Base-by-base conservation (phyloP, 768 basidiomycete species). In the Coprinopsis cinerea region DNA sequence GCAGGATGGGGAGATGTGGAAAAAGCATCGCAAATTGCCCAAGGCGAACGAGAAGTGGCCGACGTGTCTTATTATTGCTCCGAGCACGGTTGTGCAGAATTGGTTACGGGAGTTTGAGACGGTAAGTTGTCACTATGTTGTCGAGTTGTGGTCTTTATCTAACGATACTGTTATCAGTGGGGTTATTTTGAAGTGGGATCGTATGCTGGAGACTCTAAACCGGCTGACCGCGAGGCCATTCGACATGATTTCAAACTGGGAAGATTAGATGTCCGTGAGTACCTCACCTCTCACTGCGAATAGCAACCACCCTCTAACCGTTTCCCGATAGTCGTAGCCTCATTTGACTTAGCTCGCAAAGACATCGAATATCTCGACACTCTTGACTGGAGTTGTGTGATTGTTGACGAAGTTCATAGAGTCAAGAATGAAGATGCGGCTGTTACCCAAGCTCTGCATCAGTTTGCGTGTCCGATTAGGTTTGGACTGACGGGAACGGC, bases 81-180 rank as follows among this genome's bases (percentile, higher is more conserved):
- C 95, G 0, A 81, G 81, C 28, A 83, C 84, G 2, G 86, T 99
- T 1, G 80, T 90, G 0, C 74, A 74, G 26, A 95, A 96, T 57
- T 98, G 95, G 95, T 78, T 83, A 57, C 70, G 94, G 24, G 95
- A 99, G 64, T 82, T 97, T 48, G 67, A 83, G 55, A 89, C 82
- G 27, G 92, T 90, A 53, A 46, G 67, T 28, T 42, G 4, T 20
- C 46, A 27, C 25, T 18, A 13, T 50, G 9, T 20, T 22, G 13
- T 26, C 23, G 3, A n/a, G n/a, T 18, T 9, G 20, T 15, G 13
- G 22, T n/a, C 20, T 20, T 53, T 4, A 26, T 20, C 46, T 56
- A 23, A 20, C 44, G 11, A 48, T 15, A 32, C 17, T 20, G 22
- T 28, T 26, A 43, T 1, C 53, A 94, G 89, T 98, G 95, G 95